Evolutionary conservation across 2,329 filamentous ascomycete genomes (phyloP).

Genomic region (Metarhizium anisopliae): DNA sequence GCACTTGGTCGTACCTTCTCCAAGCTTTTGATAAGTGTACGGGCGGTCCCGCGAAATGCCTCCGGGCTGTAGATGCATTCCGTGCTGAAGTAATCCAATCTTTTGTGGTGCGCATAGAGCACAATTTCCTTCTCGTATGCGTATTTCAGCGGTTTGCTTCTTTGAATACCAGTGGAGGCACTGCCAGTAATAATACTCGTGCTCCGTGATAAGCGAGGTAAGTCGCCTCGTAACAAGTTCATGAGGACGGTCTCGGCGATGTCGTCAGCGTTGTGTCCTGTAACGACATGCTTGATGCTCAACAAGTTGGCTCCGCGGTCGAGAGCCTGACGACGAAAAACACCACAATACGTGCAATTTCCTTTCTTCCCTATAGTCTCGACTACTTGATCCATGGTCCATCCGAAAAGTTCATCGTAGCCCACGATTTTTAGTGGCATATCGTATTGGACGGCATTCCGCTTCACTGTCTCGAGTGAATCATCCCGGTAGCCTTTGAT

Average conservation of each 20-base stretch:
- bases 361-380: constrained; percentile 94
- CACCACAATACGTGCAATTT: constrained; percentile 97
- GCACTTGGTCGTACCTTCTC: constrained; percentile 89
- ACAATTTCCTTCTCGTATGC: constrained; percentile 99
- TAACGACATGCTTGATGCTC: constrained; percentile 87
- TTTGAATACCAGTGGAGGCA: constrained; percentile 76
- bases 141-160: constrained; percentile 95
- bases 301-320: constrained; percentile 85
- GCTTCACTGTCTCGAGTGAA: constrained; percentile 90
- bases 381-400: constrained; percentile 99
- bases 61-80: constrained; percentile 98
- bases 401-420: constrained; percentile 90
- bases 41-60: constrained; percentile 86
- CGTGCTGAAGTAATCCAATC: constrained; percentile 94
- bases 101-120: constrained; percentile 92
- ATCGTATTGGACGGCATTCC: constrained; percentile 82
- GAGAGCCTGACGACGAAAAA: constrained; percentile 87
- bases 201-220: constrained; percentile 77
- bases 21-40: constrained; percentile 87
- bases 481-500: constrained; percentile 97
- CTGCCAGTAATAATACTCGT: constrained; percentile 83
- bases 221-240: constrained; percentile 86
- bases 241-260: constrained; percentile 96
- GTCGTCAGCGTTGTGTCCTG: constrained; percentile 95
- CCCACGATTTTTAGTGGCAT: constrained; percentile 90